These are phyloP conservation scores for Amylostereum areolatum DNA, from an alignment of 1,284 basidiomycete genomes.

Conservation along the genomic window DNA sequence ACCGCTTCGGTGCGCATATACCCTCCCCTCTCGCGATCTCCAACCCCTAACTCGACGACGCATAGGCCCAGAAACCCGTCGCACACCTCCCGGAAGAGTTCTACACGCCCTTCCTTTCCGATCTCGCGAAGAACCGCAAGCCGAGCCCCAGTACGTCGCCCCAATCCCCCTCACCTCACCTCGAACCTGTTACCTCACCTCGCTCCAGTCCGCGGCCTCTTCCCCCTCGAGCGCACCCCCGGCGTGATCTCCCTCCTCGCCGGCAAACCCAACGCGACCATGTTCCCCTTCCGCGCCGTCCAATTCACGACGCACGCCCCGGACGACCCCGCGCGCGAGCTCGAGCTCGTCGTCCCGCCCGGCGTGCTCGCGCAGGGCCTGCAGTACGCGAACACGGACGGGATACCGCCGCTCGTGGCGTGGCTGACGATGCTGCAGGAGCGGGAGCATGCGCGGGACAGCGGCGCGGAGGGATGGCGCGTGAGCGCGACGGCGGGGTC, in stretches of 20 bases:
- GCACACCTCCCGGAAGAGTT: conserved; percentile 39
- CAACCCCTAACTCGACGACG: not conserved
- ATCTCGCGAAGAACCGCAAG: conserved; percentile 47
- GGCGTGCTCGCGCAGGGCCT: conserved; percentile 56
- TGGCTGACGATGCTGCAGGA: conserved; percentile 71
- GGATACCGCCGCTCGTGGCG: conserved; percentile 54
- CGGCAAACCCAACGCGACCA: conserved; percentile 82
- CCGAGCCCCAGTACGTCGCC: conserved; percentile 54
- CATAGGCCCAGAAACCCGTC: not conserved
- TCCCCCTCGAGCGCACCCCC: conserved; percentile 72
- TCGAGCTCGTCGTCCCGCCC: conserved; percentile 47
- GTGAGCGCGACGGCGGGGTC: conserved; percentile 79
- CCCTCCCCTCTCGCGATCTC: not conserved
- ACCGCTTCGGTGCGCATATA: too few species aligned
- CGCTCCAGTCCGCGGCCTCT: conserved; percentile 42
- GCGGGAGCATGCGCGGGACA: conserved; percentile 48
- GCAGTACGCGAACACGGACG: conserved; percentile 78
- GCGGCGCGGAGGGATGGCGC: conserved; percentile 58
- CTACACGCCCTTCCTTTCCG: conserved; percentile 54
- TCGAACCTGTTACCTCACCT: not conserved
- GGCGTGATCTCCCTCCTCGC: conserved; percentile 85
- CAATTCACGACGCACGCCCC: conserved; percentile 50
- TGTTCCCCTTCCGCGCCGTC: conserved; percentile 85
- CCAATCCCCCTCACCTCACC: not conserved
- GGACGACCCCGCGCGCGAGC: conserved; percentile 34